Conservation (phyloP, 2,329 filamentous ascomycete species). For the Fusarium pseudonygamai region DNA sequence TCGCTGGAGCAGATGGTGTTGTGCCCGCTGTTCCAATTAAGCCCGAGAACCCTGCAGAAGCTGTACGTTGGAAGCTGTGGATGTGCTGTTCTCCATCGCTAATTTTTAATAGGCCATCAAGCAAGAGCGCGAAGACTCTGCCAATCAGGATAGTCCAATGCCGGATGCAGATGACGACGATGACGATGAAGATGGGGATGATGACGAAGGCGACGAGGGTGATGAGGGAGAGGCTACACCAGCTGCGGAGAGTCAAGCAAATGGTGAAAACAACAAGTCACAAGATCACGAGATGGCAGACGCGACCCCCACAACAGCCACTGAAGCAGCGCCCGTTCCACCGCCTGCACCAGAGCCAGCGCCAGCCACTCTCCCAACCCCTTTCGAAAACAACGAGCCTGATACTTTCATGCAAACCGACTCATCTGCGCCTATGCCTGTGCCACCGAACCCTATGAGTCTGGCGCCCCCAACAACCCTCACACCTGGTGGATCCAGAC, state of each 20-base stretch:
- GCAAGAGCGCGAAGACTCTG: conserved; percentile 55
- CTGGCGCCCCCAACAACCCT: conserved; percentile 44
- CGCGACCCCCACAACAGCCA: conserved; percentile 40
- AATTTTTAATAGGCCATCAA: conserved; percentile 50
- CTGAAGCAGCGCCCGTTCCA: conserved; percentile 27
- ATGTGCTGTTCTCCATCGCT: conserved; percentile 7
- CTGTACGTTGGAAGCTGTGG: conserved; percentile 19
- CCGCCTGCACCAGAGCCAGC: conserved; percentile 5
- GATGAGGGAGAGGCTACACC: conserved; percentile 55
- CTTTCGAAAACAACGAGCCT: conserved; percentile 32
- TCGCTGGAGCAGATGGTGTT: conserved; percentile 49
- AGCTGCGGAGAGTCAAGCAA: conserved; percentile 41
- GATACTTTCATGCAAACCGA: conserved; percentile 42
- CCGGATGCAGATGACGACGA: conserved; percentile 61
- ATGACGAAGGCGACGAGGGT: conserved; percentile 59
- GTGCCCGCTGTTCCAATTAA: conserved; percentile 51
- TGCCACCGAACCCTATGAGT: conserved; percentile 45
- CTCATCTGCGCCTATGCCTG: conserved; percentile 34
- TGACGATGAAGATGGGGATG: conserved; percentile 59
- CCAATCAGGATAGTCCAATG: conserved; percentile 63
- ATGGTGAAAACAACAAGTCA: conserved; percentile 44
- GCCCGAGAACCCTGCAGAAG: conserved; percentile 51
- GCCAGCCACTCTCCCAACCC: neutral
- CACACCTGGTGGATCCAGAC: conserved; percentile 45
- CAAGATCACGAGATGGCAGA: conserved; percentile 53